These are phyloP conservation scores for Orbilia quercus DNA, from an alignment of 2,329 filamentous ascomycete species.

Conservation along the genomic window DNA sequence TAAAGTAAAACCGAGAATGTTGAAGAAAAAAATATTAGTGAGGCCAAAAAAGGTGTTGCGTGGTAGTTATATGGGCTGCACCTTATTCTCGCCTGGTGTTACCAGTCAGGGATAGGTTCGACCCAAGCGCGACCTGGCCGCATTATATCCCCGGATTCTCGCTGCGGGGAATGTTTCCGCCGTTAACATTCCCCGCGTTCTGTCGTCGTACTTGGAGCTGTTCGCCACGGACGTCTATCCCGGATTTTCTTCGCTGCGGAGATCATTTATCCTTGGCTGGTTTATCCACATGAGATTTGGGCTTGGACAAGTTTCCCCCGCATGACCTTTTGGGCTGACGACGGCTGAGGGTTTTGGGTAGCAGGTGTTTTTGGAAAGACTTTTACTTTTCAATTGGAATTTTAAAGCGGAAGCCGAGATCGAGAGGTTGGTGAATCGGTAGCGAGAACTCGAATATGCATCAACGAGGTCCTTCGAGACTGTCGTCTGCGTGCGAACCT, in stretches of 20 bases:
- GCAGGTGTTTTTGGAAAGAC: not conserved
- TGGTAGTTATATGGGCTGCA: conserved; percentile 32
- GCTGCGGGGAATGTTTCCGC: conserved; percentile 39
- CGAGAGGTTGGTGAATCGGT: too few species aligned
- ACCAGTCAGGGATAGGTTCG: conserved; percentile 24
- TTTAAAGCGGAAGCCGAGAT: too few species aligned
- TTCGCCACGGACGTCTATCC: conserved; percentile 6
- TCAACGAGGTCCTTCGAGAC: conserved; percentile 20
- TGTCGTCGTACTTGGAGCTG: not conserved
- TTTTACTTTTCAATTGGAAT: too few species aligned
- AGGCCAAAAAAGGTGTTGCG: conserved; percentile 25
- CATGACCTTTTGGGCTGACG: not conserved
- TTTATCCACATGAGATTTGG: conserved; percentile 21
- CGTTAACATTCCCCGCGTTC: conserved; percentile 23
- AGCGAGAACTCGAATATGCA: conserved; percentile 26
- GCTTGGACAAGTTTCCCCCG: conserved; percentile 3
- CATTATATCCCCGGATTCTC: conserved; percentile 35
- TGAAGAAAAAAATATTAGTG: conserved; percentile 14
- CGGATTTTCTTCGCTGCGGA: conserved; percentile 13
- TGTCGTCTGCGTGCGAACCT: conserved; percentile 40
- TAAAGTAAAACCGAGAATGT: conserved; percentile 9
- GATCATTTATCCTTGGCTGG: conserved; percentile 28
- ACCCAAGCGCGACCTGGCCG: conserved; percentile 1
- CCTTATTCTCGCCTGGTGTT: conserved; percentile 15
- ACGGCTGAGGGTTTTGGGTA: not conserved